Evolutionary conservation across 148 eudicot species (phyloP), one percentile per base, ranked within the genome.

Genomic region (Nepenthes mirabilis): DNA sequence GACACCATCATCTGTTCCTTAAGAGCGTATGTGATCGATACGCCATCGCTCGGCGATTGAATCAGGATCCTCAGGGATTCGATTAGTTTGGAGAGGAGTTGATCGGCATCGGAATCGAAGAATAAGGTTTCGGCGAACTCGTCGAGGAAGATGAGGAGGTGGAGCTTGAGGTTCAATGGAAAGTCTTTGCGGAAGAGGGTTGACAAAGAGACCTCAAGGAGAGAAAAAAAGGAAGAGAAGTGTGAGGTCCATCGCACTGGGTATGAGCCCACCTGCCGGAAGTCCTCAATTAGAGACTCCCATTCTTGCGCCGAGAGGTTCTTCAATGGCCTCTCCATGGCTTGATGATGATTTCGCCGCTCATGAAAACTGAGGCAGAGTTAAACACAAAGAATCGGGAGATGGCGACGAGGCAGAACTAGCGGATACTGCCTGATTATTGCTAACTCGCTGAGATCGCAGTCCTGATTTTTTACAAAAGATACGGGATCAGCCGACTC

Each of bases 201-300:
- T 43, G 94, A 72, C 69, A 93, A 82, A 62, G 87, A 62, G 65
- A 82, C 80, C 33, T 79, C 80, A 67, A 85, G 63, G 60, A 86
- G 83, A 40, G 36, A 32, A 47, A 83, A 57, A 56, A 64, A 62
- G 5, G 80, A 47, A 66, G 63, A 60, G 60, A 76, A 51, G 45
- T 67, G 52, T 47, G 82, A 55, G 14, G 68, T 68, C 83, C 84
- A 77, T 48, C 72, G 73, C 11, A 58, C 50, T 58, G 49, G 77
- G 7, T 75, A 79, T 2, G 68, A n/a, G 68, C 69, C 72, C 36
- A 85, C 86, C 60, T 63, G 62, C 11, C 79, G 88, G 90, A 78
- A 80, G 63, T 91, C 98, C 59, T 88, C 96, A 68, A 93, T 88
- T 1, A 93, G 81, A 2, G 81, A 9, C 37, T 88, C 98, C 88